A percentile compares a stretch with the other conserved stretches of the same genome.
These are phyloP conservation scores for Aspergillus campestris DNA, from an alignment of 495 filamentous ascomycete species.

Conservation along the genomic window DNA sequence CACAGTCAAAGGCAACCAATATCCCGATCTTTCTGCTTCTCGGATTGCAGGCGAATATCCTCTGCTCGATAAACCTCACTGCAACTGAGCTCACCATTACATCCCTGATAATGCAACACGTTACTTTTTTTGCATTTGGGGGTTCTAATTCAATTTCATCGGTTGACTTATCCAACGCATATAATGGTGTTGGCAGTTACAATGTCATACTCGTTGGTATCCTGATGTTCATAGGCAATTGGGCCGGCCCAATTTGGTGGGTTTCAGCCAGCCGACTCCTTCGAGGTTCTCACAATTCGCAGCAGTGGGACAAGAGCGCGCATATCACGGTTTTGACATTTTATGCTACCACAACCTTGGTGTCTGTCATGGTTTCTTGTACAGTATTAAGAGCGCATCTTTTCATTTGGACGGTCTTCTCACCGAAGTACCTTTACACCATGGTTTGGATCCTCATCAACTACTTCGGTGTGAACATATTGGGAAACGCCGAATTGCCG, in stretches of 20 bases:
- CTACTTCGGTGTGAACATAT: constrained; percentile 61
- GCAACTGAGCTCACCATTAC: constrained; percentile 52
- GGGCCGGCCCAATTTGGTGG: constrained; percentile 91
- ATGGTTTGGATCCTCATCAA: constrained; percentile 80
- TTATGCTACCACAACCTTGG: constrained; percentile 49
- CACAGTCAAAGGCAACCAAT: constrained; percentile 75
- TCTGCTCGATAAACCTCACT: constrained; percentile 39
- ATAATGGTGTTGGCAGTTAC: constrained; percentile 71
- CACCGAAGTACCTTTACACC: constrained; percentile 88
- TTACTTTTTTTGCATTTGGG: constrained; percentile 83
- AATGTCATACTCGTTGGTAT: constrained; percentile 60
- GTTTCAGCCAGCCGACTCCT: constrained; percentile 49
- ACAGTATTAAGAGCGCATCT: constrained; percentile 76
- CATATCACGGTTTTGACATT: constrained; percentile 57
- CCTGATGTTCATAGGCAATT: constrained; percentile 81
- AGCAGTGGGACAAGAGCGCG: constrained; percentile 8
- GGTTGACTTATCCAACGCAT: constrained; percentile 73
- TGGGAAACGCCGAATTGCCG: neutral
- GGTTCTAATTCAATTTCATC: constrained; percentile 89
- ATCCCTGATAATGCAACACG: constrained; percentile 59
- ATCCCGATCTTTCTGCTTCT: constrained; percentile 76
- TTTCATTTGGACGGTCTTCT: constrained; percentile 99
- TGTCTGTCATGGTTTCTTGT: constrained; percentile 83
- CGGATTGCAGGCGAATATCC: constrained; percentile 45
- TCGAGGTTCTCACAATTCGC: constrained; percentile 24